Base-by-base conservation (phyloP, 352 stramenopile species). In the Elongisporangium senticosum region DNA sequence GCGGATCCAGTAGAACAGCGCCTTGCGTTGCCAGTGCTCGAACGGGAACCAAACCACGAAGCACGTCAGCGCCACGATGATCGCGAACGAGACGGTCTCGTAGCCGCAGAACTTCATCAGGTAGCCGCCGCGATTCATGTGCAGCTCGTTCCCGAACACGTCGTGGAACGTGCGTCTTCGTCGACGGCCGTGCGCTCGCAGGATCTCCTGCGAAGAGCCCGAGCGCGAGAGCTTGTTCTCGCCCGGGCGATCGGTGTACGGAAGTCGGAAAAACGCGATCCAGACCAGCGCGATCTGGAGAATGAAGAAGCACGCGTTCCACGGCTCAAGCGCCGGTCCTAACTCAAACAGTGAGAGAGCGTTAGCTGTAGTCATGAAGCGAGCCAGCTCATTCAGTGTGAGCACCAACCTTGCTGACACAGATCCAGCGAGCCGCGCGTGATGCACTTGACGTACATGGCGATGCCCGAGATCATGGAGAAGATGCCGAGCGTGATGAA, bases 401-500 rank as follows among this genome's bases (percentile, higher is more conserved):
- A 11, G n/a, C 5, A 68, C 52, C 48, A 71, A 71, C 74, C 71
- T 49, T 81, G 62, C 56, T 89, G 70, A 52, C 86, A 94, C 4
- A 62, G 33, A 20, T 74, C 68, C 56, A 93, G 70, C 15, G 82
- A 83, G 0, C 83, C 83, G 33, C 67, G 66, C 10, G 85, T 62
- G 33, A 89, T 83, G 53, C 86, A 95, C 11, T 68, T 75, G n/a
- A 93, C 76, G 51, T 93, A 96, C 49, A 75, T 61, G 11, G 75
- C 63, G 11, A 93, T 61, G 3, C 85, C 87, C 37, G 87, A 72
- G 15, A 77, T 63, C 48, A 80, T 89, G 56, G 86, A 75, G 56
- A 91, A 64, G 17, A 95, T 68, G 0, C 89, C 89, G 20, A 96
- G 74, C 15, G 86, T 92, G 50, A 96, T 86, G 58, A 97, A 97